A percentile compares a stretch with the other conserved stretches of the same genome.
These are phyloP conservation scores for Fusarium sp. DNA, from an alignment of 2,329 filamentous ascomycete species.

Conservation along the genomic window DNA sequence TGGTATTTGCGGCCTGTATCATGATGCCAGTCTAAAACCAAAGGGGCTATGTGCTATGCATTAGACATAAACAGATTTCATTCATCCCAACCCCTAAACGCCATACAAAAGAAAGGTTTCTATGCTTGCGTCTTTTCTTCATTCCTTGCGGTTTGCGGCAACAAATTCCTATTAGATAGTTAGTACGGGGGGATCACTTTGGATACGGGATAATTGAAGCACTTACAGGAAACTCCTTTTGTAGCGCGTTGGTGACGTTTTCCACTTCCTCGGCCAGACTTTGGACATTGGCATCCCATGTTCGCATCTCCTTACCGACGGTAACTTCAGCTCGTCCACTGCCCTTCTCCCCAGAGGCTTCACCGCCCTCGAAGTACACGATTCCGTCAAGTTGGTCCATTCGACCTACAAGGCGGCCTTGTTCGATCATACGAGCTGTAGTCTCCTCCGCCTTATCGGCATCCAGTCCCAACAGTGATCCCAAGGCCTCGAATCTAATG, in stretches of 20 bases:
- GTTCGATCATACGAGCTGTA: constrained; percentile 95
- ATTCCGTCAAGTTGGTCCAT: constrained; percentile 94
- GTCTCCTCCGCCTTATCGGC: constrained; percentile 88
- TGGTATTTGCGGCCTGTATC: constrained; percentile 30
- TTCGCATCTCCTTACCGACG: constrained; percentile 77
- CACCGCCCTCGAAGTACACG: constrained; percentile 85
- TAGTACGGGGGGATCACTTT: constrained; percentile 5
- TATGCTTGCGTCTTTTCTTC: constrained; percentile 25
- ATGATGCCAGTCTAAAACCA: constrained; percentile 33
- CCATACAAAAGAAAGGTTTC: constrained; percentile 37
- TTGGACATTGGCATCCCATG: constrained; percentile 92
- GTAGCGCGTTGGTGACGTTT: constrained; percentile 82
- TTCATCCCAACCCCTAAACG: constrained; percentile 38
- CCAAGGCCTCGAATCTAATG: constrained; percentile 80
- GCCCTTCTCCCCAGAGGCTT: constrained; percentile 75
- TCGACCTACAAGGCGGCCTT: constrained; percentile 84
- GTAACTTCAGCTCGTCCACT: constrained; percentile 72
- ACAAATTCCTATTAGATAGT: constrained; percentile 63
- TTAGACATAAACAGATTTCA: constrained; percentile 29
- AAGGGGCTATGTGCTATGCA: constrained; percentile 35
- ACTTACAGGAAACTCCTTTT: constrained; percentile 79
- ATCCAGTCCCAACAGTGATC: constrained; percentile 79
- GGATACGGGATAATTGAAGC: background rate
- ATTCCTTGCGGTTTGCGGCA: constrained; percentile 61
- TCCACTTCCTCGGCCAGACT: constrained; percentile 90